Conservation (phyloP, 495 filamentous ascomycete genomes). For the Penicillium arizonense region DNA sequence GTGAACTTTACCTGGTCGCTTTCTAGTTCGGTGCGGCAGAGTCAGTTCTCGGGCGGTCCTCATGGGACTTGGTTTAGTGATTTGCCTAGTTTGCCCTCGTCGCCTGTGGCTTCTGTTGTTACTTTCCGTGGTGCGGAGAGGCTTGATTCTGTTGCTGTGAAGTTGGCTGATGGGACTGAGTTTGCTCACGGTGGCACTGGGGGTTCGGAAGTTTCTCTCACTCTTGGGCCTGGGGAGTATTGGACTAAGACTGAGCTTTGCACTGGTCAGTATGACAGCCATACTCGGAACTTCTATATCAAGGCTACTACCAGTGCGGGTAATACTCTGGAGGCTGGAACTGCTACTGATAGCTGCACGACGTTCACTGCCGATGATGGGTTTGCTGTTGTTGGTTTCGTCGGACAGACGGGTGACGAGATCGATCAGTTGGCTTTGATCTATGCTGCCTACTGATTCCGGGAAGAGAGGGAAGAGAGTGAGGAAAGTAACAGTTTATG, state of each 20-base stretch:
- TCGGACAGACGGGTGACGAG: slow-evolving; percentile 57
- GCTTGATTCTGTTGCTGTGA: slow-evolving; percentile 50
- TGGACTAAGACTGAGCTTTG: slow-evolving; percentile 53
- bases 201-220: slow-evolving; percentile 41
- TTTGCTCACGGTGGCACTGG: slow-evolving; percentile 57
- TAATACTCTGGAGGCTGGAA: slow-evolving; percentile 46
- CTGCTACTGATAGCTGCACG: slow-evolving; percentile 46
- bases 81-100: slow-evolving; percentile 27
- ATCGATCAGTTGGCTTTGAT: slow-evolving; percentile 59
- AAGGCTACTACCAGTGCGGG: slow-evolving; percentile 52
- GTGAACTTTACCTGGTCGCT: slow-evolving; percentile 53
- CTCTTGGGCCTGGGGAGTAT: slow-evolving; percentile 44
- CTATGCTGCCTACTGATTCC: slow-evolving; percentile 24
- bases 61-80: slow-evolving; percentile 59
- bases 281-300: slow-evolving; percentile 58
- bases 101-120: slow-evolving; percentile 35
- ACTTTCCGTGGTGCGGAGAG: slow-evolving; percentile 48
- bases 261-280: slow-evolving; percentile 43
- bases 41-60: slow-evolving; percentile 50
- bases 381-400: slow-evolving; percentile 57
- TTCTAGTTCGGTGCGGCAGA: slow-evolving; percentile 39
- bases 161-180: slow-evolving; percentile 41
- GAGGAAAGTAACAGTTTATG: not conserved
- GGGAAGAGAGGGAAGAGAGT: not conserved
- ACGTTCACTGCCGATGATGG: slow-evolving; percentile 49